These are phyloP conservation scores for Euphorbia pulcherrima DNA, from an alignment of 345 rosid genomes.

Conservation along the genomic window DNA sequence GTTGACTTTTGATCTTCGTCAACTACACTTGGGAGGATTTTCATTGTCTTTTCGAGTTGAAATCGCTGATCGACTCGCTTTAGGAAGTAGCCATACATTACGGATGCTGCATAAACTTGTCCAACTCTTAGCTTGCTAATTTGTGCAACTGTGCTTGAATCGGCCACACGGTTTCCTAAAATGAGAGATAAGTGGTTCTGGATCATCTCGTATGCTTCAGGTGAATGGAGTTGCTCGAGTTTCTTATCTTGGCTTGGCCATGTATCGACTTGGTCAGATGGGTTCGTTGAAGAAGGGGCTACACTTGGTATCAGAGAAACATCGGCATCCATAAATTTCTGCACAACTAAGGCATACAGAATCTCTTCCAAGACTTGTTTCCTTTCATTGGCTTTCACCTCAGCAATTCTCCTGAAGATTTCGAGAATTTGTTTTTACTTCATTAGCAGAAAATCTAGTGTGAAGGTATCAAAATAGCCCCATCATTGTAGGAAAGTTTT, in stretches of 20 bases:
- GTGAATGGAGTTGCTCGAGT: slow-evolving; percentile 74
- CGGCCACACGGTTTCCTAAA: slow-evolving; percentile 65
- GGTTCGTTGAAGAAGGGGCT: slow-evolving; percentile 42
- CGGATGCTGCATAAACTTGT: slow-evolving; percentile 99
- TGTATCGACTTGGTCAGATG: slow-evolving; percentile 54
- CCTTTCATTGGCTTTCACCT: slow-evolving; percentile 88
- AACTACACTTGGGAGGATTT: slow-evolving; percentile 51
- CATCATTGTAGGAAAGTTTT: too few species aligned
- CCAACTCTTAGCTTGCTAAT: slow-evolving; percentile 89
- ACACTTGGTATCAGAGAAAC: slow-evolving; percentile 70
- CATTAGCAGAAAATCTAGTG: background rate
- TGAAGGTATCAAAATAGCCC: too few species aligned
- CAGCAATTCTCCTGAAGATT: slow-evolving; percentile 78
- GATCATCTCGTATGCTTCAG: slow-evolving; percentile 93
- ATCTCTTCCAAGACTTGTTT: slow-evolving; percentile 79
- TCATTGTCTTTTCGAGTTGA: slow-evolving; percentile 97
- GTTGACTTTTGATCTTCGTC: slow-evolving; percentile 34
- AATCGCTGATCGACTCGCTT: slow-evolving; percentile 89
- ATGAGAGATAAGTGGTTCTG: slow-evolving; percentile 85
- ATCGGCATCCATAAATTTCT: slow-evolving; percentile 85
- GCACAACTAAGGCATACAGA: slow-evolving; percentile 80
- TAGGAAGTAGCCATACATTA: slow-evolving; percentile 93
- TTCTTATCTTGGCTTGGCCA: slow-evolving; percentile 68
- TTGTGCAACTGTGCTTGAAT: slow-evolving; percentile 53
- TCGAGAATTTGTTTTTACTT: slow-evolving; percentile 3